Evolutionary conservation across 768 basidiomycete genomes (phyloP), one percentile per base, ranked within the genome.

Genomic region (Amanita jacksonii): DNA sequence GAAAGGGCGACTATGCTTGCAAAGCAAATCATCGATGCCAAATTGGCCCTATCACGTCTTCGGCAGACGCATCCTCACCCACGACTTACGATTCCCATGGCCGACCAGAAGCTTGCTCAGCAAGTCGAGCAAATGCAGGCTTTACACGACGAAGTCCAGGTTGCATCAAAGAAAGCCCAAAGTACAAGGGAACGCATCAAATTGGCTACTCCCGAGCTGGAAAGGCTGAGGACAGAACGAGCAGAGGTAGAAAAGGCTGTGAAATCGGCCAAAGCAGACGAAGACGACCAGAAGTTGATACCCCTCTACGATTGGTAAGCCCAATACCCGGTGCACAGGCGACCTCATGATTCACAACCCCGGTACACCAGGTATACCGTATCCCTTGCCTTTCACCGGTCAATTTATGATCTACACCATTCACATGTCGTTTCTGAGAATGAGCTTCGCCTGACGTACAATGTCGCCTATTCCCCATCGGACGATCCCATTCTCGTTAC

Each of bases 121-220:
- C 89, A 93, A 51, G 77, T 85, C n/a, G 70, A 65, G 7, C 76
- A 86, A 57, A 86, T 93, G 79, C 82, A 89, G 54, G 63, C 60
- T n/a, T 63, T 86, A 32, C 79, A 76, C 38, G 85, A 86, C 38
- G 69, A 80, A 46, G 67, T 81, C 5, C 74, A 80, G 45, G 56
- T 58, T 8, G 57, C 77, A 18, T 75, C 79, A 39, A 66, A 65
- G 38, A 64, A 62, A 27, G 67, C 79, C 27, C 70, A 71, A 18
- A 61, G 62, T 4, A 66, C 78, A 13, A 85, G 81, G 52, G 79
- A 77, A 12, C 63, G 65, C 20, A 65, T 88, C 31, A 89, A 85
- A 57, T 60, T 59, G 1, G 71, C 68, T 30, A 68, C 70, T 25
- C 53, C 67, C 9, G 74, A 78, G 33, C 57, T 82, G 34, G 84